Evolutionary conservation across 768 basidiomycete genomes (phyloP).

Genomic region (Megacollybia marginata): DNA sequence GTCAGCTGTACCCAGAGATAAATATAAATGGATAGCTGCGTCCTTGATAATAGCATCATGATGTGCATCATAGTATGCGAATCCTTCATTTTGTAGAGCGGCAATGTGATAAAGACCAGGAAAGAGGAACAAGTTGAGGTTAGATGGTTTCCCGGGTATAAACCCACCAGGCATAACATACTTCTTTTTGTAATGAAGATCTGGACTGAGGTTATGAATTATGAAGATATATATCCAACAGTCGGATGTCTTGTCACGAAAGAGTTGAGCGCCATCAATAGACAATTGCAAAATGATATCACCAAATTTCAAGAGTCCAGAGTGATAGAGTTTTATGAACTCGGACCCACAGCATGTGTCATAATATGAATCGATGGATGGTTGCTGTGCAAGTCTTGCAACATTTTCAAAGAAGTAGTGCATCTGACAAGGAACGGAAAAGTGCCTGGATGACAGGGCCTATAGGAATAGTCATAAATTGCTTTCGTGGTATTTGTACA

Average conservation of each 20-base stretch:
- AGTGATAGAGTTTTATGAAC: constrained; percentile 9
- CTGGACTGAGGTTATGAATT: no score
- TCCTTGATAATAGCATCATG: constrained; percentile 20
- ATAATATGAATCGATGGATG: constrained; percentile 21
- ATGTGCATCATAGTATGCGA: no score
- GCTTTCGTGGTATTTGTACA: constrained; percentile 20
- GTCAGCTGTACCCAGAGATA: constrained; percentile 21
- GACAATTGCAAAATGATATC: constrained; percentile 25
- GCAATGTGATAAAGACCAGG: no score
- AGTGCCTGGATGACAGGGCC: constrained; percentile 38
- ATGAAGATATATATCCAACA: no score
- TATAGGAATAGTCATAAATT: constrained; percentile 29
- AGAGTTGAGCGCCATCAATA: constrained; percentile 34
- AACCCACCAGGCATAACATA: no score
- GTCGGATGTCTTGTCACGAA: constrained; percentile 29
- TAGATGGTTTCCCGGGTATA: constrained; percentile 29
- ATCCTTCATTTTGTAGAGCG: no score
- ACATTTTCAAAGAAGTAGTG: constrained; percentile 16
- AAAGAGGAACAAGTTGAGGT: constrained; percentile 26
- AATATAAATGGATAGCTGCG: constrained; percentile 15
- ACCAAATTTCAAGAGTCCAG: constrained; percentile 11
- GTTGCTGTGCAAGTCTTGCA: no score
- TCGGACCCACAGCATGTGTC: no score
- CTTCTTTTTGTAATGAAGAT: no score
- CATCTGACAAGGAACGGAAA: constrained; percentile 17